phyloP scores from a whole-genome alignment of 768 basidiomycete genomes.

The Mycena kentingensis region DNA sequence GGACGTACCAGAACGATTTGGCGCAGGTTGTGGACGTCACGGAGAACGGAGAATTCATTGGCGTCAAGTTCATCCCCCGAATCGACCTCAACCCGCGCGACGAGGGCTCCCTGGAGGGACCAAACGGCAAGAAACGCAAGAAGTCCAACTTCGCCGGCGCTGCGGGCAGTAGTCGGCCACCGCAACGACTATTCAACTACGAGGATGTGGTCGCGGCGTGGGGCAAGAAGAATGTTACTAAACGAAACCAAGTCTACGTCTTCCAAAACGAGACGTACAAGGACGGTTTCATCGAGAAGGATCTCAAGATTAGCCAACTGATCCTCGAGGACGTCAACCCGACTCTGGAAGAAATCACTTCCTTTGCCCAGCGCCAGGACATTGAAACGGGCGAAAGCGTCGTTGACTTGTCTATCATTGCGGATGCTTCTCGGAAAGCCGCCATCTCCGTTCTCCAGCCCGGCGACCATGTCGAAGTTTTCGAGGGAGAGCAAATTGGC shows the following conservation, averaged over 20 bases:
- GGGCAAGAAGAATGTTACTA: slow-evolving; percentile 73
- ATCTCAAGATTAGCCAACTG: slow-evolving; percentile 80
- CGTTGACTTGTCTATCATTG: slow-evolving; percentile 90
- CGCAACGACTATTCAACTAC: slow-evolving; percentile 89
- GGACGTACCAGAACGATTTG: slow-evolving; percentile 91
- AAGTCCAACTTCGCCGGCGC: slow-evolving; percentile 53
- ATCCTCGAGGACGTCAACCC: slow-evolving; percentile 90
- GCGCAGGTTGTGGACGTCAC: slow-evolving; percentile 95
- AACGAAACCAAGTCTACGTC: slow-evolving; percentile 73
- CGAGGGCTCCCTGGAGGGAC: slow-evolving; percentile 60
- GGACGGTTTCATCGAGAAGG: slow-evolving; percentile 95
- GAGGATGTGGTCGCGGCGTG: slow-evolving; percentile 91
- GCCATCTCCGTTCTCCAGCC: slow-evolving; percentile 96
- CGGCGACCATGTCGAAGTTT: slow-evolving; percentile 96
- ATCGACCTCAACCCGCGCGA: slow-evolving; percentile 95
- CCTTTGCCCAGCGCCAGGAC: slow-evolving; percentile 78
- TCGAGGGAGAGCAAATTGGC: slow-evolving; percentile 94
- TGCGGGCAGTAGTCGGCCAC: slow-evolving; percentile 75
- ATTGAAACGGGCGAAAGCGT: slow-evolving; percentile 63
- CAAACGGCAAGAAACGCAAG: slow-evolving; percentile 86
- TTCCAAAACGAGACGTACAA: slow-evolving; percentile 94
- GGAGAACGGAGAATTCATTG: slow-evolving; percentile 91
- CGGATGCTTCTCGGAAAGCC: slow-evolving; percentile 87
- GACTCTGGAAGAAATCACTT: slow-evolving; percentile 93
- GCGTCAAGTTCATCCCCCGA: slow-evolving; percentile 93